Evolutionary conservation across 2,329 filamentous ascomycete genomes (phyloP), one percentile per base, ranked within the genome.

Genomic region (Zasmidium cellare): DNA sequence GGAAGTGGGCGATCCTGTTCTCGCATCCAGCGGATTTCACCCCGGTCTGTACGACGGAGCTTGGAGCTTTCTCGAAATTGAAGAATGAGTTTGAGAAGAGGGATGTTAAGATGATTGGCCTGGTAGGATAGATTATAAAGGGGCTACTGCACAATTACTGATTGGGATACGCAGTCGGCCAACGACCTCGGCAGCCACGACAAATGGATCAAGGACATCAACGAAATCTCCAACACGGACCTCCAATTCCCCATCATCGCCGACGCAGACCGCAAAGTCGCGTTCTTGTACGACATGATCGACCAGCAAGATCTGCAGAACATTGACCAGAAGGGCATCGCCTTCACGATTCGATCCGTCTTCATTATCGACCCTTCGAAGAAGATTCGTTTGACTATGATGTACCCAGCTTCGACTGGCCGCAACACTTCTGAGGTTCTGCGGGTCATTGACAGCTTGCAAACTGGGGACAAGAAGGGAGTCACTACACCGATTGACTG

Each of bases 331-430:
- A 71, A 71, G 59, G 75, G 75, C 68, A 89, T 93, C 68, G 91
- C 92, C 56, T 93, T 96, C 79, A 96, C 92, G 69, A 96, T 97
- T 79, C 91, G 92, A 71, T 91, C 89, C 68, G 92, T 96, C 73
- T 96, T 96, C 83, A 83, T 96, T 79, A 94, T 96, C 76, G 92
- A 96, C 81, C 92, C 92, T 64, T 86, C 85, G 77, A 96, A 96
- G 87, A 93, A 88, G 76, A 94, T 96, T 79, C 88, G 92, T 69
- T 86, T 92, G 74, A 96, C 91, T 75, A 89, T 96, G 80, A 87
- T 90, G 73, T 97, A 96, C 82, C 92, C 92, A 46, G 92, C 92
- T 61, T 92, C 89, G 58, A 96, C 91, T 47, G 92, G 92, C 35
- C 73, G 83, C 47, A 86, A 85, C 68, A 79, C 80, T 6, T 75